phyloP scores from a whole-genome alignment of 345 rosid genomes.

The Nasturtium officinale region DNA sequence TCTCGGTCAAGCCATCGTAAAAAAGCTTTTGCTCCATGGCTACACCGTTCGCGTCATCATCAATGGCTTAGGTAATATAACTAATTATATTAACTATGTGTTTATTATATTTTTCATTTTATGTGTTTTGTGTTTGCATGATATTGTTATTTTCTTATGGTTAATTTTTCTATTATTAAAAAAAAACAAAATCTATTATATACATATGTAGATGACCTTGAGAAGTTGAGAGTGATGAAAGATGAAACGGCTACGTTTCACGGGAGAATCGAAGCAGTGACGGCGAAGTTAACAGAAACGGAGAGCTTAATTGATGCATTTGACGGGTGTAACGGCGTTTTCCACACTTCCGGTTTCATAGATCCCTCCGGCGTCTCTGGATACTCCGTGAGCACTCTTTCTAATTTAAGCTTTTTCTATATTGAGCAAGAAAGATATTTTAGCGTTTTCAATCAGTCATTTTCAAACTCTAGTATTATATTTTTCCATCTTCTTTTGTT shows the following conservation, averaged over 20 bases:
- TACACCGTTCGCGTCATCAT: slow-evolving; percentile 62
- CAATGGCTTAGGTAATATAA: not conserved
- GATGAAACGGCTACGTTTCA: slow-evolving; percentile 6
- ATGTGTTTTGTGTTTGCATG: too few species aligned
- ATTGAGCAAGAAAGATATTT: too few species aligned
- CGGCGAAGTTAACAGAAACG: slow-evolving; percentile 54
- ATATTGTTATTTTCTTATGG: too few species aligned
- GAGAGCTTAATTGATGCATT: slow-evolving; percentile 59
- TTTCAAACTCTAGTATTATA: too few species aligned
- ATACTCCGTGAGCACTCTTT: slow-evolving; percentile 54
- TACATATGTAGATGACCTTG: slow-evolving; percentile 9
- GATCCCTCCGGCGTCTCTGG: slow-evolving; percentile 87
- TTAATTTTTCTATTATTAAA: too few species aligned
- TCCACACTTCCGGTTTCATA: slow-evolving; percentile 66
- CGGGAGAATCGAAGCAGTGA: slow-evolving; percentile 27
- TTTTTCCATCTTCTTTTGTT: too few species aligned
- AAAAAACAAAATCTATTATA: too few species aligned
- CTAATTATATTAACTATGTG: too few species aligned
- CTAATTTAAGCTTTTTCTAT: too few species aligned
- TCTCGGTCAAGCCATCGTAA: slow-evolving; percentile 59
- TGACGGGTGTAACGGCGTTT: slow-evolving; percentile 70
- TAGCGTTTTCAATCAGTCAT: too few species aligned
- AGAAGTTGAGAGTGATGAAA: slow-evolving; percentile 31
- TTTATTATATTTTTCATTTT: too few species aligned
- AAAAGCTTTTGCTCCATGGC: slow-evolving; percentile 54